Evolutionary conservation across 2,329 filamentous ascomycete species (phyloP).

Genomic region (Pseudogymnoascus sp.): DNA sequence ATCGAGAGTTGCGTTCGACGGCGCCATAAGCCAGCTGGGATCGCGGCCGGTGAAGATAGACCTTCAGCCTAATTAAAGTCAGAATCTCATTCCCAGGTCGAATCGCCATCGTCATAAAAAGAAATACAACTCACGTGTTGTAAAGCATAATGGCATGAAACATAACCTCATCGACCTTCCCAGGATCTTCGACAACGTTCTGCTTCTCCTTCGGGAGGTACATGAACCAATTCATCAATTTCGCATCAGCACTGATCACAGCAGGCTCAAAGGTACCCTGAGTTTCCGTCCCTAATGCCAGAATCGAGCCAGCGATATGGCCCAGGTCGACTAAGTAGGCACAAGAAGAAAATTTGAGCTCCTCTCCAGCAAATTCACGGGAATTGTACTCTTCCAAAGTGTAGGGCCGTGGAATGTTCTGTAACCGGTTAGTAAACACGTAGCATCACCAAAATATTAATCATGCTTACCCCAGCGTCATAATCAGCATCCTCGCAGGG

Average conservation of each 20-base stretch:
- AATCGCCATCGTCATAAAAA: neutral
- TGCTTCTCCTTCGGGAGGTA: slow-evolving; percentile 33
- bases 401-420: slow-evolving; percentile 30
- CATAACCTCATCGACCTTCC: slow-evolving; percentile 31
- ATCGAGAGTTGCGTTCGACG: slow-evolving; percentile 17
- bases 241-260: slow-evolving; percentile 30
- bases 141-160: slow-evolving; percentile 30
- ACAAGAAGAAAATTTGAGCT: slow-evolving; percentile 32
- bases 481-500: slow-evolving; percentile 36
- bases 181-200: slow-evolving; percentile 30
- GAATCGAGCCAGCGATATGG: slow-evolving; percentile 28
- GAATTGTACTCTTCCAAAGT: slow-evolving; percentile 30
- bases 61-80: slow-evolving; percentile 14
- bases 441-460: slow-evolving; percentile 5
- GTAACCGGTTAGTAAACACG: slow-evolving; percentile 11
- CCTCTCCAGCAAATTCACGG: slow-evolving; percentile 28
- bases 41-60: slow-evolving; percentile 21
- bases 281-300: slow-evolving; percentile 23
- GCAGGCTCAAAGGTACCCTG: slow-evolving; percentile 19
- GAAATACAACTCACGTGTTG: slow-evolving; percentile 27
- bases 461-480: slow-evolving; percentile 30
- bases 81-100: neutral
- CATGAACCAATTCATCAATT: slow-evolving; percentile 32
- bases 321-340: slow-evolving; percentile 32
- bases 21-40: slow-evolving; percentile 19